Base-by-base conservation (phyloP, 1,284 basidiomycete genomes). In the Pascua sp. region DNA sequence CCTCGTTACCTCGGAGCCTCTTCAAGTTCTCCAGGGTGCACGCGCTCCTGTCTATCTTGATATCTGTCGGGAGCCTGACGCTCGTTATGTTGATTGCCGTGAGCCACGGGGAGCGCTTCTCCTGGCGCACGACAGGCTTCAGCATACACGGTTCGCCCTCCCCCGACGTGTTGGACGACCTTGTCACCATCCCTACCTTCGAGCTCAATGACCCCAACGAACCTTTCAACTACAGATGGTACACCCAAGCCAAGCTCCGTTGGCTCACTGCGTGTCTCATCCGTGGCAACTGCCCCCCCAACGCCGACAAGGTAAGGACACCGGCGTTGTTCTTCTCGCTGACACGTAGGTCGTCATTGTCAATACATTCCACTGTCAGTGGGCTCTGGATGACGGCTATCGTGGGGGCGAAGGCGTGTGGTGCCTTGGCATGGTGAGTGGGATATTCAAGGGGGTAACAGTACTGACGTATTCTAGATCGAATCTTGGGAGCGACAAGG, bases 401-500 rank as follows among this genome's bases (percentile, higher is more conserved):
- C 46, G 40, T 16, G 59, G 59, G 5, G 57, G 57, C 36, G 57
- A 58, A 42, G 57, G 57, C 13, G 41, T 51, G 4, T 59, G 58
- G 58, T 57, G 42, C 15, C 48, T 49, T 32, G 24, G 24, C 8
- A 3, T 58, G 57, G 57, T 60, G 49, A 18, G 15, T 15, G 12
- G 13, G 13, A 38, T 10, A 8, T 32, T 51, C n/a, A 47, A 32
- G 24, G 24, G 52, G 55, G 55, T 60, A 52, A 18, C 40, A 4
- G 10, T 15, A 42, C 17, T 39, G 44, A 37, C 36, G 4, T 1
- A 10, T 11, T 42, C 11, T 45, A 45, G 42, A 37, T 51, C 9
- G 36, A 44, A 4, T 39, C 36, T 2, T 46, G 65, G 17, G 48
- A 55, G 15, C 59, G 61, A 11, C 64, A 59, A 24, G 66, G 66